These are phyloP conservation scores for Albugo laibachii DNA, from an alignment of 352 stramenopile species.

Conservation along the genomic window DNA sequence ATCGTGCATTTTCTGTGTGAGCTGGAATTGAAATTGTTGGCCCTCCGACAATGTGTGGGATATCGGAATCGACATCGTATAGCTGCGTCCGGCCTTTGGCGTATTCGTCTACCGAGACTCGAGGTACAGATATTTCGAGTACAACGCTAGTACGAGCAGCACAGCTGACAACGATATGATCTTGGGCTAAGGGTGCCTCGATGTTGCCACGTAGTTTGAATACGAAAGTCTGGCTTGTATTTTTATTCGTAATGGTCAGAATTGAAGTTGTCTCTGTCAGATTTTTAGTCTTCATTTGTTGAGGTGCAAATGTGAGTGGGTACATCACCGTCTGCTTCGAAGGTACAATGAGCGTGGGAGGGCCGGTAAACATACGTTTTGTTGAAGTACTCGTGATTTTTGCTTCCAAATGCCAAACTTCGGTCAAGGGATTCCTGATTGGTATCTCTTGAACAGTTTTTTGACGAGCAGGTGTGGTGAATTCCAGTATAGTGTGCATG, in stretches of 20 bases:
- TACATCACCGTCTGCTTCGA: constrained; percentile 52
- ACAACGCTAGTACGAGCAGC: constrained; percentile 56
- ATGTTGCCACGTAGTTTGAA: constrained; percentile 72
- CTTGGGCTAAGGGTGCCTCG: constrained; percentile 81
- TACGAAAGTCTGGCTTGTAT: constrained; percentile 75
- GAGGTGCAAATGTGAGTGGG: constrained; percentile 60
- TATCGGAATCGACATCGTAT: constrained; percentile 83
- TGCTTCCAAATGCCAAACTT: constrained; percentile 64
- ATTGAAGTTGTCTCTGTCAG: constrained; percentile 9
- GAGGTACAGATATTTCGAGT: constrained; percentile 15
- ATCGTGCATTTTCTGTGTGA: constrained; percentile 18
- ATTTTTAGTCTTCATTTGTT: constrained; percentile 57
- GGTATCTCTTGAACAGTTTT: constrained; percentile 83
- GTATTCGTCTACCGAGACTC: constrained; percentile 59
- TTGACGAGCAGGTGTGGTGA: constrained; percentile 70
- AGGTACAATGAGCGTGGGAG: constrained; percentile 36
- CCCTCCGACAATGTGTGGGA: constrained; percentile 72
- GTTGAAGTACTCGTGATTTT: constrained; percentile 18
- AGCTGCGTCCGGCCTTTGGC: constrained; percentile 16
- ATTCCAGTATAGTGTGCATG: constrained; percentile 75
- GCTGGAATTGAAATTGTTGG: constrained; percentile 25
- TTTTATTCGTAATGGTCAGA: constrained; percentile 59
- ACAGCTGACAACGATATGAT: constrained; percentile 70
- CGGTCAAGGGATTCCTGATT: constrained; percentile 71
- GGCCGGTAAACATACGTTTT: constrained; percentile 35